Conservation (phyloP, 1,139 yeast species). For the Blastobotrys capitulatus region DNA sequence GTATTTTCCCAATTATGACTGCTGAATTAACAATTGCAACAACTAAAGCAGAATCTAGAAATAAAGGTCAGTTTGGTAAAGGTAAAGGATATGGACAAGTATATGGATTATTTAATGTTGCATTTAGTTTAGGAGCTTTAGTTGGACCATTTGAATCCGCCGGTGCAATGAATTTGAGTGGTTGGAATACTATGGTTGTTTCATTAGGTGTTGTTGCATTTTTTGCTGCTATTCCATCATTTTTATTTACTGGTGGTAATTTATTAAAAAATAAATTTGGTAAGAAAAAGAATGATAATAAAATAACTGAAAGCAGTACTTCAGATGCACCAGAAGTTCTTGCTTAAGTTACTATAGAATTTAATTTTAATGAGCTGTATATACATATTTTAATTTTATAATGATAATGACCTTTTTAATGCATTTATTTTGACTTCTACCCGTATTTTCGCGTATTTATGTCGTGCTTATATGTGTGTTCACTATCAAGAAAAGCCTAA, state of each 20-base stretch:
- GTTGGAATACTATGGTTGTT: constrained; percentile 27
- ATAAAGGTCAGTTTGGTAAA: constrained; percentile 32
- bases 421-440: no score
- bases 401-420: no score
- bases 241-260: constrained; percentile 27
- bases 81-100: constrained; percentile 35
- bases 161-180: constrained; percentile 22
- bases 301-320: not conserved
- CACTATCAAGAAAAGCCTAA: no score
- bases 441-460: no score
- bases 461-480: no score
- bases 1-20: constrained; percentile 28
- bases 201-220: constrained; percentile 26
- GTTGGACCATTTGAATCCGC: constrained; percentile 35
- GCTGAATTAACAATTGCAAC: constrained; percentile 30
- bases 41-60: constrained; percentile 23
- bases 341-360: no score
- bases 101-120: constrained; percentile 34
- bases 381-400: no score
- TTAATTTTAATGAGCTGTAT: no score
- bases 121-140: constrained; percentile 31
- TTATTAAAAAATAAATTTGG: not conserved
- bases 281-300: not conserved
- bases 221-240: constrained; percentile 24
- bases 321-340: no score